A percentile compares a stretch with the other conserved stretches of the same genome.
These are phyloP conservation scores for Paecilomyces variotii DNA, from an alignment of 2,329 filamentous ascomycete genomes.

Conservation along the genomic window DNA sequence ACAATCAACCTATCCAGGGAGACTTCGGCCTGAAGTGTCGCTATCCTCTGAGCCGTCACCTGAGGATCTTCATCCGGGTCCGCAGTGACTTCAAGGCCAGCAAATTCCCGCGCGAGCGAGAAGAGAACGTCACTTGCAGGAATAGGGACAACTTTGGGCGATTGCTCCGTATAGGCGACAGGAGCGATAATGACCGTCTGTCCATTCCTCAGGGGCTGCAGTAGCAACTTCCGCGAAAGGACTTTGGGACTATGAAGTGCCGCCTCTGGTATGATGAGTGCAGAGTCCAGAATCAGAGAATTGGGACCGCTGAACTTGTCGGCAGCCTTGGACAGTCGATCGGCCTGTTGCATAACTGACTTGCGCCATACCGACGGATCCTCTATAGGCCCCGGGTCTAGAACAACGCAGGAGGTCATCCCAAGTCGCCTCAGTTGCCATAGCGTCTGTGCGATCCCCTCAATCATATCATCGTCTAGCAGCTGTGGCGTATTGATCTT, in stretches of 20 bases:
- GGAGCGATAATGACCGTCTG: constrained; percentile 63
- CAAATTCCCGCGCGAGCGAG: constrained; percentile 68
- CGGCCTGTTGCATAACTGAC: constrained; percentile 54
- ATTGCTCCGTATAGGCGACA: constrained; percentile 50
- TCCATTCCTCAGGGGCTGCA: constrained; percentile 59
- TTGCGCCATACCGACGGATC: constrained; percentile 31
- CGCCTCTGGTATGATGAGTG: constrained; percentile 34
- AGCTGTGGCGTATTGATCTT: constrained; percentile 70
- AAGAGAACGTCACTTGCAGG: constrained; percentile 60
- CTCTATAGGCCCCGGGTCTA: constrained; percentile 57
- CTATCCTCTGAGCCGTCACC: constrained; percentile 30
- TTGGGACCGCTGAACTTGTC: constrained; percentile 60
- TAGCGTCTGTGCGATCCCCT: constrained; percentile 73
- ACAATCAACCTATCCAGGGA: constrained; percentile 79
- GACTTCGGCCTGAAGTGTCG: constrained; percentile 43
- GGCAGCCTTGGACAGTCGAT: constrained; percentile 66
- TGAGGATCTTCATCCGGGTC: constrained; percentile 37
- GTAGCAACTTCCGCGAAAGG: constrained; percentile 46
- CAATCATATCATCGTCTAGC: constrained; percentile 59
- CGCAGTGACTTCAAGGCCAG: constrained; percentile 51
- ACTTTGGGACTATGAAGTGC: constrained; percentile 26
- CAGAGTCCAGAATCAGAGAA: constrained; percentile 59
- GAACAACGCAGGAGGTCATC: constrained; percentile 70
- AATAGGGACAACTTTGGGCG: constrained; percentile 41
- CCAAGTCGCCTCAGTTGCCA: constrained; percentile 76